phyloP scores from a whole-genome alignment of 805 yeast genomes.

The Candida patagonica region DNA sequence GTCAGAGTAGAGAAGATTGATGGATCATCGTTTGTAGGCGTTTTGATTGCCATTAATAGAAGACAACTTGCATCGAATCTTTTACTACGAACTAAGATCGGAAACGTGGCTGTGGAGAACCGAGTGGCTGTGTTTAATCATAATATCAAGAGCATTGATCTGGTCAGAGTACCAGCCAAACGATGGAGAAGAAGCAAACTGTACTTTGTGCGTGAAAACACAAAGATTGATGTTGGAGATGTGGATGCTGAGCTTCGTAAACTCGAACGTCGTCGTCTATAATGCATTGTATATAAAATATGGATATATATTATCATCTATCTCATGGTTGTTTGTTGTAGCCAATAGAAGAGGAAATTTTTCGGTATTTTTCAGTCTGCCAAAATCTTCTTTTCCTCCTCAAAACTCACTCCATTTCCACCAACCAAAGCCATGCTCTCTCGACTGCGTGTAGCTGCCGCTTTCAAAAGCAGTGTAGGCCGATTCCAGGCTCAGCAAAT shows the following conservation, averaged over 20 bases:
- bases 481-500: constrained; percentile 5
- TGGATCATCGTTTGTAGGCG: constrained; percentile 58
- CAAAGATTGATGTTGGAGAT: constrained; percentile 32
- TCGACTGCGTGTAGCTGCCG: constrained; percentile 6
- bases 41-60: constrained; percentile 67
- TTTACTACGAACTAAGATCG: constrained; percentile 72
- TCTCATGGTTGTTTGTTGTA: neutral
- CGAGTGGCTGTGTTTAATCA: constrained; percentile 79
- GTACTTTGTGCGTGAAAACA: constrained; percentile 68
- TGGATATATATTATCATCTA: neutral
- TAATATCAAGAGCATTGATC: constrained; percentile 62
- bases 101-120: constrained; percentile 78
- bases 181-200: constrained; percentile 78
- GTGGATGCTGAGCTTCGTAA: constrained; percentile 27
- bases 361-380: neutral
- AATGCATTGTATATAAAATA: constrained; percentile 2
- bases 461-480: constrained; percentile 4
- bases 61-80: constrained; percentile 64
- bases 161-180: constrained; percentile 60
- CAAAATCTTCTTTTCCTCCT: neutral
- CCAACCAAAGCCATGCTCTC: constrained; percentile 3
- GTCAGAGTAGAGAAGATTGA: constrained; percentile 64
- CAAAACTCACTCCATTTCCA: neutral
- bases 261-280: constrained; percentile 18
- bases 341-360: constrained; percentile 1